phyloP scores from a whole-genome alignment of 2,329 filamentous ascomycete genomes.

The Apiospora aurea region DNA sequence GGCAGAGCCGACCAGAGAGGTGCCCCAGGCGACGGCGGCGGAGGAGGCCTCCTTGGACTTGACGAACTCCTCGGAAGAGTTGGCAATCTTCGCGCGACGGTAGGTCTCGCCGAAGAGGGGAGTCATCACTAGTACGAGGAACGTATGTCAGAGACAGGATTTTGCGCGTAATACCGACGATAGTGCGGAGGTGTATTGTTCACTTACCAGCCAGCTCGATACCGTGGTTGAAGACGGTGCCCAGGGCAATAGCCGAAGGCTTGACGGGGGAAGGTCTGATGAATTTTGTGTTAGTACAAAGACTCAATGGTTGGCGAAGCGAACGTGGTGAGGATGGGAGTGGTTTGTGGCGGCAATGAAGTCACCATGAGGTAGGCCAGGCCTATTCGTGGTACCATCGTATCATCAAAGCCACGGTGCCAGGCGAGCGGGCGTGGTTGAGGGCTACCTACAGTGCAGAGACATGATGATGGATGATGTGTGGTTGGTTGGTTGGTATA shows the following conservation, averaged over 20 bases:
- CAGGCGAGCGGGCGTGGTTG: no score
- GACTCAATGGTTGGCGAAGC: neutral
- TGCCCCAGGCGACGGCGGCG: conserved; percentile 88
- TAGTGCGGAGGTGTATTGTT: neutral
- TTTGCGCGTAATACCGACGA: neutral
- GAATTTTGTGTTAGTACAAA: neutral
- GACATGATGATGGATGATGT: conserved; percentile 60
- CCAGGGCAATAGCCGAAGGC: conserved; percentile 96
- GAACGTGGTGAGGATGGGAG: neutral
- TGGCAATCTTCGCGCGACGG: conserved; percentile 87
- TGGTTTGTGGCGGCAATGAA: neutral
- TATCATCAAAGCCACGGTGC: neutral
- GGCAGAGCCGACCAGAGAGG: conserved; percentile 85
- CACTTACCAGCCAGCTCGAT: conserved; percentile 75
- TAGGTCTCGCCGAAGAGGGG: conserved; percentile 95
- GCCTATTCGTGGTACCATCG: neutral
- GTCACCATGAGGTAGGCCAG: neutral
- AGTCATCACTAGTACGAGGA: conserved; percentile 64
- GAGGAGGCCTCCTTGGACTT: conserved; percentile 90
- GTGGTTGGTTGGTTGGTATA: conserved; percentile 23
- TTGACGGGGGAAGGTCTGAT: conserved; percentile 78
- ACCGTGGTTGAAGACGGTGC: conserved; percentile 94
- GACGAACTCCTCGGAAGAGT: conserved; percentile 96
- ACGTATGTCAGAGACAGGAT: neutral
- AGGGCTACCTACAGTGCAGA: conserved; percentile 61